phyloP scores from a whole-genome alignment of 2,329 filamentous ascomycete species.

The Penicillium griseofulvum region DNA sequence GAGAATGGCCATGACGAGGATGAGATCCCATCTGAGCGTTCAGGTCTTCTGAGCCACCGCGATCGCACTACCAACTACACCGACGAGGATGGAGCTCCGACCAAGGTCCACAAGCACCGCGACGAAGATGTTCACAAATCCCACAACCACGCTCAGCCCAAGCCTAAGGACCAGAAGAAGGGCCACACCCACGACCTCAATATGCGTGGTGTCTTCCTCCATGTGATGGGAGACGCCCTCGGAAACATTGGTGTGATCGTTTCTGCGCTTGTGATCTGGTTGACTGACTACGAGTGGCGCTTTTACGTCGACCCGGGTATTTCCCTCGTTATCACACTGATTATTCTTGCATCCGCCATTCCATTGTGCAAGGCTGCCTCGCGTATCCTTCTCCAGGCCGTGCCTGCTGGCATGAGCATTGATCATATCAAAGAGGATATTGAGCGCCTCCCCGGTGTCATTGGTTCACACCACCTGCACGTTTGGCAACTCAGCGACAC shows the following conservation, averaged over 20 bases:
- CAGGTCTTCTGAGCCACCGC: slow-evolving; percentile 42
- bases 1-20: slow-evolving; percentile 57
- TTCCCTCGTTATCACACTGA: slow-evolving; percentile 86
- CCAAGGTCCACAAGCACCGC: slow-evolving; percentile 12
- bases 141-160: slow-evolving; percentile 77
- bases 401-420: slow-evolving; percentile 81
- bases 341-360: slow-evolving; percentile 57
- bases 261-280: slow-evolving; percentile 85
- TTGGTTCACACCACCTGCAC: slow-evolving; percentile 92
- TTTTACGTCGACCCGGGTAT: slow-evolving; percentile 89
- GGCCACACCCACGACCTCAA: slow-evolving; percentile 65
- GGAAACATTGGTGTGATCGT: slow-evolving; percentile 50
- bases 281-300: slow-evolving; percentile 75
- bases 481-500: slow-evolving; percentile 97
- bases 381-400: slow-evolving; percentile 89
- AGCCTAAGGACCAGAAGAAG: slow-evolving; percentile 59
- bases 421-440: slow-evolving; percentile 93
- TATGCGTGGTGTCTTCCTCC: slow-evolving; percentile 74
- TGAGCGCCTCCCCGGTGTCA: slow-evolving; percentile 74
- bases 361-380: slow-evolving; percentile 53
- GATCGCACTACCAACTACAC: slow-evolving; percentile 39
- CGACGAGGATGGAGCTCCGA: slow-evolving; percentile 23
- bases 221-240: slow-evolving; percentile 54
- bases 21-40: slow-evolving; percentile 47
- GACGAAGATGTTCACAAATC: slow-evolving; percentile 56